Base-by-base conservation (phyloP, 768 basidiomycete genomes). In the Guyanaporus albipodus region DNA sequence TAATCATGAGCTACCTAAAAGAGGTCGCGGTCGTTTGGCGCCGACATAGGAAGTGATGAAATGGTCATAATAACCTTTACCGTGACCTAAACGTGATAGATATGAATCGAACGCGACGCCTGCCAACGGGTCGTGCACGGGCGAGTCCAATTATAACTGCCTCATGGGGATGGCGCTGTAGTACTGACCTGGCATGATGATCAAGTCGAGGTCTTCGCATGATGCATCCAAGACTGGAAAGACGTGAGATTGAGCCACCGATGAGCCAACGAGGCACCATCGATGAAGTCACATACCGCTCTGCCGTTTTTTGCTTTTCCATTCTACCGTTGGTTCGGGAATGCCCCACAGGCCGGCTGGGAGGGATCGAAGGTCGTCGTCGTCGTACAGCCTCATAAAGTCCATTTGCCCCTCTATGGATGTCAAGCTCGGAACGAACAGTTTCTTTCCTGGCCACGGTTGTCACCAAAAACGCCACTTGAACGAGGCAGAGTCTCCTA, bases 11-110 rank as follows among this genome's bases (percentile, higher is more conserved):
- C 48, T 53, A 87, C 88, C 79, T 43, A 89, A 72, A 24, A 82
- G 54, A 2, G 87, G 83, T 45, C 67, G 71, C 19, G 67, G 67
- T 48, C 69, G 67, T 21, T 70, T 69, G 43, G 66, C 57, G 32
- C 35, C 49, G 24, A 70, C 61, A 49, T 87, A 88, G 1, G 72
- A 62, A 3, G 79, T 66, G 28, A 91, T 70, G 66, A 87, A 91
- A 12, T 75, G 72, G 66, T 91, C 88, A 55, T 91, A 91, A 67
- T 85, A 89, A 6, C 88, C 88, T 63, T 86, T 91, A 19, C 88
- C 87, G 53, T 89, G 86, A 9, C 88, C 88, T 23, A 91, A 74
- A 24, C 88, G 80, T 38, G 80, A 80, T 44, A 83, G 61, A 14
- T 75, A 75, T 33, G 69, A 71, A 67, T 90, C 87, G 54, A 90